phyloP scores from a whole-genome alignment of 2,329 filamentous ascomycete genomes.

The Torrubiellomyces zombiae region DNA sequence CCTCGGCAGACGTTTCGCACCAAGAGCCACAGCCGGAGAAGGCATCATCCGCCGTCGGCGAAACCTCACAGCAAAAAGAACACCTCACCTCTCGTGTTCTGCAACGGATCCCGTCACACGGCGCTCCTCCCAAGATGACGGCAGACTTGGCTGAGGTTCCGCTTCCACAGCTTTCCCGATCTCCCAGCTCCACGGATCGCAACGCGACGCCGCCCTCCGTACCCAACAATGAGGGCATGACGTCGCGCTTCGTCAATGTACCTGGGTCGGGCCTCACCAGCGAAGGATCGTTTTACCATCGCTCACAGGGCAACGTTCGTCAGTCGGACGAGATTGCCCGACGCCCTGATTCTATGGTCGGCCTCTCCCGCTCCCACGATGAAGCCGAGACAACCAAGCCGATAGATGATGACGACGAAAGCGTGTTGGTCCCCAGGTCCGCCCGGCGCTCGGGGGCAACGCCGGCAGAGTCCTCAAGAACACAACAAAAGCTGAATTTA shows the following conservation, averaged over 20 bases:
- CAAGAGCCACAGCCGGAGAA: constrained; percentile 1
- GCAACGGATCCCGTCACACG: constrained; percentile 44
- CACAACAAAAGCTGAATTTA: constrained; percentile 60
- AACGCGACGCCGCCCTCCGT: constrained; percentile 11
- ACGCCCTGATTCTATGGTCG: constrained; percentile 26
- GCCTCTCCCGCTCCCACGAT: constrained; percentile 13
- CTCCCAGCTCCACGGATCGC: constrained; percentile 13
- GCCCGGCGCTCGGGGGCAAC: constrained; percentile 22
- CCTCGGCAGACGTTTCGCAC: constrained; percentile 9
- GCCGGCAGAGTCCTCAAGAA: constrained; percentile 43
- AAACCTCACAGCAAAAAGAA: constrained; percentile 38
- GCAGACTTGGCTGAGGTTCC: constrained; percentile 29
- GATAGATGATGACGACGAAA: constrained; percentile 20
- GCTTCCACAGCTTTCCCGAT: constrained; percentile 19
- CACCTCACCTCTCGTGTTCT: constrained; percentile 52
- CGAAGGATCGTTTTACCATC: constrained; percentile 35
- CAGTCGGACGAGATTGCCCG: constrained; percentile 17
- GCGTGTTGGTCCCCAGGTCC: constrained; percentile 29
- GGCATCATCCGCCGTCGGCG: constrained; percentile 19
- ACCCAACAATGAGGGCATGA: constrained; percentile 30
- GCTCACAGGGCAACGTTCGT: constrained; percentile 13
- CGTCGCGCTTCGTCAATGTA: constrained; percentile 41
- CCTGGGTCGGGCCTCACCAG: constrained; percentile 30
- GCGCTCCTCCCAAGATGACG: constrained; percentile 49
- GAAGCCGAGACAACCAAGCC: constrained; percentile 8